phyloP scores from a whole-genome alignment of 2,329 filamentous ascomycete species.

The Xylaria hypoxylon region DNA sequence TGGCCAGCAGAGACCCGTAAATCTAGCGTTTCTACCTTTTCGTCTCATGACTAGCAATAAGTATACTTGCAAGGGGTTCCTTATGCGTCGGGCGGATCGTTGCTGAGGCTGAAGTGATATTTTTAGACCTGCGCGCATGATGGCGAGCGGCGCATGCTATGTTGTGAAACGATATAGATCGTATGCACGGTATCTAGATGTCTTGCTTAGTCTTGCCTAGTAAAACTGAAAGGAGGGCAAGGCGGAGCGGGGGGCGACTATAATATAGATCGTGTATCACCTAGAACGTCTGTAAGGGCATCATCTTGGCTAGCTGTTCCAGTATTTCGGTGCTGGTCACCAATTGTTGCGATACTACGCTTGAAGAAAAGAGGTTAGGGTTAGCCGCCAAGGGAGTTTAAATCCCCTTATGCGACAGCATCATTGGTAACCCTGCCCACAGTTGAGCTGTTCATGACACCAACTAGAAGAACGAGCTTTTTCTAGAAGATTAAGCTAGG shows the following conservation, averaged over 20 bases:
- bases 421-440: too few species aligned
- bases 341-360: background rate
- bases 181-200: background rate
- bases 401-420: too few species aligned
- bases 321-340: background rate
- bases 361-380: too few species aligned
- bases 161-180: slow-evolving; percentile 18
- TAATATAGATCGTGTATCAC: background rate
- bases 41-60: background rate
- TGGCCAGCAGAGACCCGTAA: background rate
- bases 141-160: slow-evolving; percentile 17
- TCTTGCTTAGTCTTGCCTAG: background rate
- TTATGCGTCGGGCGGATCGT: background rate
- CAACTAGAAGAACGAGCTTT: too few species aligned
- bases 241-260: background rate
- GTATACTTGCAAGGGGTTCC: background rate
- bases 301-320: background rate
- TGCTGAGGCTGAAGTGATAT: slow-evolving; percentile 24
- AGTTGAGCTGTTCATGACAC: too few species aligned
- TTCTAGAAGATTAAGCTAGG: background rate
- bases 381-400: too few species aligned
- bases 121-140: slow-evolving; percentile 31
- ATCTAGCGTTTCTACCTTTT: background rate
- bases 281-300: background rate
- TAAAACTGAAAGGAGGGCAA: background rate